These are phyloP conservation scores for Bipolaris victoriae DNA, from an alignment of 2,329 filamentous ascomycete genomes.

Conservation along the genomic window DNA sequence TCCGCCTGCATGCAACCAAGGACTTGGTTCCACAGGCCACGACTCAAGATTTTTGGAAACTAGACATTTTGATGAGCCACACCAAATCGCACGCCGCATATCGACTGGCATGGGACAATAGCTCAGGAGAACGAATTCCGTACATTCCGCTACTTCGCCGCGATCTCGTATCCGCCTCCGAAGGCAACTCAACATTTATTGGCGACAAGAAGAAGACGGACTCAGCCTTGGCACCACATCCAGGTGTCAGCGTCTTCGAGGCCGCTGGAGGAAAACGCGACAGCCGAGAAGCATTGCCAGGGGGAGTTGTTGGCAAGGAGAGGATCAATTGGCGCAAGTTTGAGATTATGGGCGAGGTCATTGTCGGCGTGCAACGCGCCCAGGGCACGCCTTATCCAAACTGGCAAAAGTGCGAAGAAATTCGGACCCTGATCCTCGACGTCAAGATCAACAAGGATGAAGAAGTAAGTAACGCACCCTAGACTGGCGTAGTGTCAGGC, in stretches of 20 bases:
- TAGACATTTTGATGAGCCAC: constrained; percentile 91
- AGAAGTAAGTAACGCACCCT: constrained; percentile 66
- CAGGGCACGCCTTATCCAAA: constrained; percentile 83
- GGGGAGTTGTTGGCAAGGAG: constrained; percentile 54
- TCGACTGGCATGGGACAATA: constrained; percentile 97
- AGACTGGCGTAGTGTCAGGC: not conserved
- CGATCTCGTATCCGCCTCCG: constrained; percentile 89
- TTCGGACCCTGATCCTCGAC: constrained; percentile 78
- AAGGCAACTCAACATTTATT: constrained; percentile 89
- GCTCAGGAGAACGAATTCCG: constrained; percentile 84
- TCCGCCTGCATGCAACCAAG: constrained; percentile 80
- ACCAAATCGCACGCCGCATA: constrained; percentile 94
- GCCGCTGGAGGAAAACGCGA: constrained; percentile 36
- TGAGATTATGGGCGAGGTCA: constrained; percentile 90
- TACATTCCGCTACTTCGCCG: constrained; percentile 89
- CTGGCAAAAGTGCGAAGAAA: constrained; percentile 70
- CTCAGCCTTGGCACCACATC: constrained; percentile 41
- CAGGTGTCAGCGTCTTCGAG: constrained; percentile 45
- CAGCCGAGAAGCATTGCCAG: constrained; percentile 51
- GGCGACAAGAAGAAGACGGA: constrained; percentile 54
- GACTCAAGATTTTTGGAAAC: constrained; percentile 83
- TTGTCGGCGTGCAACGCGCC: constrained; percentile 89
- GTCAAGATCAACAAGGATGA: constrained; percentile 83
- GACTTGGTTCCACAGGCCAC: constrained; percentile 73
- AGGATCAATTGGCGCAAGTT: constrained; percentile 98